Base-by-base conservation (phyloP, 2,329 filamentous ascomycete species). In the Penicillium aurantiogriseum region DNA sequence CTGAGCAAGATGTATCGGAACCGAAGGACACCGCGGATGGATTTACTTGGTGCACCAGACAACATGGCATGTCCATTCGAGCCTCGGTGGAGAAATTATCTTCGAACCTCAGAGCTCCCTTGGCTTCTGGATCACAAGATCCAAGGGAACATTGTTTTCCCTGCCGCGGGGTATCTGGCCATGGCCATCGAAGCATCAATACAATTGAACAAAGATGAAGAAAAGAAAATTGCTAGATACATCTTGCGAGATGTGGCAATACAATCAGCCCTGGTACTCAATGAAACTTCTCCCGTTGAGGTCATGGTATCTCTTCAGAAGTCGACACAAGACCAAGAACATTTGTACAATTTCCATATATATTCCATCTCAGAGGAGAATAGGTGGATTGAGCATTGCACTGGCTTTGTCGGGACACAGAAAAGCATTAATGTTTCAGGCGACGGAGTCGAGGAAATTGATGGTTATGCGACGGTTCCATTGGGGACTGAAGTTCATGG, bases 51-150 rank as follows among this genome's bases (percentile, higher is more conserved):
- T 1, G 58, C 51, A 7, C 44, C 49, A 13, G 59, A 59, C 25
- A 51, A 53, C 1, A 53, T 51, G 5, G 33, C 51, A 3, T 62
- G 57, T 54, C 54, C 59, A 9, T 49, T 63, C 8, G 65, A 66
- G 25, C 66, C 63, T 21, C 54, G 53, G 1, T 75, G 72, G 72
- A 45, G 71, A 23, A 72, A 73, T 39, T 44, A 67, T 17, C 48
- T 75, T 1, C 63, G 62, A 11, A 39, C 63, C 1, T 60, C 54
- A 5, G 69, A 74, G 13, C 51, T 61, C 2, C 68, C 69, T 5
- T 74, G 73, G 73, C 48, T 74, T 7, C 29, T 44, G 5, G 67
- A 71, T 23, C 73, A 75, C 50, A 54, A 48, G 10, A 55, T 74
- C 5, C 57, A 62, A 17, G 56, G 51, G 1, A 57, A 50, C 2